Evolutionary conservation across 1,284 basidiomycete genomes (phyloP).

Genomic region (Lentinula novae-zelandiae): DNA sequence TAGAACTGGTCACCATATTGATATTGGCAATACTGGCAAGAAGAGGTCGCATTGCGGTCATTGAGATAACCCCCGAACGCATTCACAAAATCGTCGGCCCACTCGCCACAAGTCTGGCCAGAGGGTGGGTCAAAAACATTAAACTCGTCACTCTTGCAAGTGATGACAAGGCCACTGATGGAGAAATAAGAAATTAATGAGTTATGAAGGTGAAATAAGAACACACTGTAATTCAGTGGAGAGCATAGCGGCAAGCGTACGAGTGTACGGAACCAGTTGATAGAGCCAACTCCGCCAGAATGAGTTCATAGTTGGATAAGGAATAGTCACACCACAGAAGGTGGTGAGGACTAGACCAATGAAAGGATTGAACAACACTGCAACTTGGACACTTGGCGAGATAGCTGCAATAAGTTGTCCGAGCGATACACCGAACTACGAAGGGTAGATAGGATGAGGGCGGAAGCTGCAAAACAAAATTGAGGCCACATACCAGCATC

Average conservation of each 20-base stretch:
- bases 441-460: slow-evolving; percentile 73
- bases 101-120: slow-evolving; percentile 71
- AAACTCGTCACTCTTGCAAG: slow-evolving; percentile 68
- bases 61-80: slow-evolving; percentile 76
- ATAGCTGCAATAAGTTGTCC: slow-evolving; percentile 77
- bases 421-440: slow-evolving; percentile 78
- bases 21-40: slow-evolving; percentile 77
- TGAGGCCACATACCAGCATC: slow-evolving; percentile 44
- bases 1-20: slow-evolving; percentile 70
- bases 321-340: slow-evolving; percentile 83
- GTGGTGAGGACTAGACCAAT: slow-evolving; percentile 63
- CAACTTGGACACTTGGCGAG: slow-evolving; percentile 72
- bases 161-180: slow-evolving; percentile 58
- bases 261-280: slow-evolving; percentile 66
- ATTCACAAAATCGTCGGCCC: slow-evolving; percentile 65
- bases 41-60: slow-evolving; percentile 57
- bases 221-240: slow-evolving; percentile 76
- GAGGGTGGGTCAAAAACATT: slow-evolving; percentile 65
- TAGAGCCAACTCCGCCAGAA: slow-evolving; percentile 83
- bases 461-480: slow-evolving; percentile 45
- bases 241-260: slow-evolving; percentile 71
- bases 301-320: slow-evolving; percentile 58
- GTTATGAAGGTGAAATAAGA: slow-evolving; percentile 1
- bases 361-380: slow-evolving; percentile 81
- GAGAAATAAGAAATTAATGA: slow-evolving; percentile 13